Conservation (phyloP, 345 rosid species). For the Populus deltoides region DNA sequence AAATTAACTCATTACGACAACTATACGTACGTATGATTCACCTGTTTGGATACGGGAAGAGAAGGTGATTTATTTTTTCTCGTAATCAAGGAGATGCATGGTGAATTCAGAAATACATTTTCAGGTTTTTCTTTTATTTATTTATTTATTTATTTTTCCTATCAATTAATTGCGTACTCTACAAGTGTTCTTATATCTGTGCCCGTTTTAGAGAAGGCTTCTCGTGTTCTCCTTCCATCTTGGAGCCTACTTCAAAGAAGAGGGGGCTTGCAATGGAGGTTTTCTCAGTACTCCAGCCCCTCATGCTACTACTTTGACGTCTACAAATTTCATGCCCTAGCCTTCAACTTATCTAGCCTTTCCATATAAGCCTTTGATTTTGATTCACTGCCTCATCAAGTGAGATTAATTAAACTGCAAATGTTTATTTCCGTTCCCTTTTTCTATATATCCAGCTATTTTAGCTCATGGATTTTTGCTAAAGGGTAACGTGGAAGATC, state of each 20-base stretch:
- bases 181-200: not conserved
- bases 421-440: too few species aligned
- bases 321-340: slow-evolving; percentile 22
- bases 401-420: slow-evolving; percentile 23
- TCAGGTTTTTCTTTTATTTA: slow-evolving; percentile 27
- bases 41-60: slow-evolving; percentile 41
- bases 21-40: not conserved
- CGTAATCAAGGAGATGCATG: not conserved
- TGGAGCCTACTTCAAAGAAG: slow-evolving; percentile 30
- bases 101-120: not conserved
- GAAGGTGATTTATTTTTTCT: slow-evolving; percentile 30
- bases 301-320: slow-evolving; percentile 22
- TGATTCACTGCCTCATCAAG: slow-evolving; percentile 35
- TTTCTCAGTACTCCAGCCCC: slow-evolving; percentile 47
- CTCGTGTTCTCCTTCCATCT: slow-evolving; percentile 22
- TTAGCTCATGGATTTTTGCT: not conserved
- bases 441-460: too few species aligned
- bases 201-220: slow-evolving; percentile 32
- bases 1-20: slow-evolving; percentile 40
- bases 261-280: slow-evolving; percentile 27
- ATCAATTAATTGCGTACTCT: not conserved
- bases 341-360: slow-evolving; percentile 19
- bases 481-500: slow-evolving; percentile 34
- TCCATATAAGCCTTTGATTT: slow-evolving; percentile 28
- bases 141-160: not conserved